phyloP scores from a whole-genome alignment of 2,329 filamentous ascomycete genomes.

The Tolypocladium album region DNA sequence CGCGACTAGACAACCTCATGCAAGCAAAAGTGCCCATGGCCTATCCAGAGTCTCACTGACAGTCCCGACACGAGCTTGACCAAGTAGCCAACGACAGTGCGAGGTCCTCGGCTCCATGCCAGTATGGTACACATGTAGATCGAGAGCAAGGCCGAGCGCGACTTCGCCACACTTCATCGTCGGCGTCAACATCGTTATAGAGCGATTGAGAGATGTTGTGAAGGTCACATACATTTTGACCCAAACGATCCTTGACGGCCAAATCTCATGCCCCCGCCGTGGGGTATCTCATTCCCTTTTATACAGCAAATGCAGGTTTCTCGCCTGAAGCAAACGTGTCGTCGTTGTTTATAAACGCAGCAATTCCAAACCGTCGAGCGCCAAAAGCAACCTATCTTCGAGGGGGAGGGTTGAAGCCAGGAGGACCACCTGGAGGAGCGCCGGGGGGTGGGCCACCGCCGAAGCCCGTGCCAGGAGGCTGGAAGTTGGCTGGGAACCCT shows the following conservation, averaged over 20 bases:
- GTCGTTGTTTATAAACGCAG: slow-evolving; percentile 12
- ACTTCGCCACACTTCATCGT: not conserved
- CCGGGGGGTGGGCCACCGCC: slow-evolving; percentile 6
- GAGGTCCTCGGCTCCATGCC: not conserved
- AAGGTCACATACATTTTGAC: slow-evolving; percentile 6
- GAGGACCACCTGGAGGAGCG: slow-evolving; percentile 41
- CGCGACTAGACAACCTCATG: not conserved
- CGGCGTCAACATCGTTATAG: slow-evolving; percentile 2
- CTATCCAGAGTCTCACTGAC: not conserved
- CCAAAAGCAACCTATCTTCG: slow-evolving; percentile 35
- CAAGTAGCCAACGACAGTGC: not conserved
- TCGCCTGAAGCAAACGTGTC: slow-evolving; percentile 12
- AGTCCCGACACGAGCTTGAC: not conserved
- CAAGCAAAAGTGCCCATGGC: not conserved
- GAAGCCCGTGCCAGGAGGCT: slow-evolving; percentile 4
- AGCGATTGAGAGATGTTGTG: not conserved
- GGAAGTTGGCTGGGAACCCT: slow-evolving; percentile 2
- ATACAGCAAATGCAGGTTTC: slow-evolving; percentile 11
- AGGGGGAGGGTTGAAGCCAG: slow-evolving; percentile 68
- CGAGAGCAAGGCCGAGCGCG: not conserved
- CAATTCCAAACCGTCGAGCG: slow-evolving; percentile 12
- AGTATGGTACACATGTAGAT: not conserved
- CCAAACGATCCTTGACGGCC: not conserved
- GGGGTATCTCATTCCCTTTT: not conserved
- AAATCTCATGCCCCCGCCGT: not conserved